Evolutionary conservation across 2,329 filamentous ascomycete species (phyloP), one percentile per base, ranked within the genome.

Genomic region (Sclerotinia nivalis): DNA sequence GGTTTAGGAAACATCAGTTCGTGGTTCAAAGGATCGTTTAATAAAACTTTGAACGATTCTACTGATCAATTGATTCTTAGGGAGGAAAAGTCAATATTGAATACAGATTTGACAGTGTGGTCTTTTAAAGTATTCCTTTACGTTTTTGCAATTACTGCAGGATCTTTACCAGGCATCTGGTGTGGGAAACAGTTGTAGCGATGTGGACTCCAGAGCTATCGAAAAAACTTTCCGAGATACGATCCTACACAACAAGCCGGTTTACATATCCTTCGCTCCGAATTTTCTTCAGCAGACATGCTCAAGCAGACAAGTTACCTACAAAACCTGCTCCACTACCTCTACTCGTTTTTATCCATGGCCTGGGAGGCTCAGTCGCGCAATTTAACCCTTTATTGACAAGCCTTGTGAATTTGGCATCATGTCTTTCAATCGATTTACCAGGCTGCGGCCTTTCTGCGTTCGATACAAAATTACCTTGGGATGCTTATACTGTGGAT

Each of bases 321-420:
- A 86, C 84, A 55, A 85, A 89, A 72, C 92, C 93, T 1, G 85
- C 87, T 0, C 89, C 92, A 0, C 81, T 97, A 15, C 96, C 96
- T 1, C 82, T 99, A 13, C 82, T 98, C 4, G 93, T 98, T 56
- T 97, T 96, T 78, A 85, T 98, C 70, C 96, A 98, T 77, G 96
- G 96, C 1, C 85, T 98, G 13, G 96, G 95, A n/a, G 96, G 96
- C 62, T 97, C 93, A 0, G 86, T 93, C 34, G 91, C 93, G 15
- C 96, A 98, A 77, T 98, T 97, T 78, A 87, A 92, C 69, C 88
- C 91, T 43, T 82, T 98, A 7, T 82, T 98, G 22, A 91, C 88
- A 28, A 96, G 92, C 79, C 84, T 99, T 61, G 87, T 91, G 65
- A 93, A 96, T 77, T 83, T 93, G 62, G 93, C 92, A 18, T 90